Percentiles rank a stretch among this genome's conserved stretches.
Conservation (phyloP, 176 grass and related monocot genomes). For the Areca catechu region DNA sequence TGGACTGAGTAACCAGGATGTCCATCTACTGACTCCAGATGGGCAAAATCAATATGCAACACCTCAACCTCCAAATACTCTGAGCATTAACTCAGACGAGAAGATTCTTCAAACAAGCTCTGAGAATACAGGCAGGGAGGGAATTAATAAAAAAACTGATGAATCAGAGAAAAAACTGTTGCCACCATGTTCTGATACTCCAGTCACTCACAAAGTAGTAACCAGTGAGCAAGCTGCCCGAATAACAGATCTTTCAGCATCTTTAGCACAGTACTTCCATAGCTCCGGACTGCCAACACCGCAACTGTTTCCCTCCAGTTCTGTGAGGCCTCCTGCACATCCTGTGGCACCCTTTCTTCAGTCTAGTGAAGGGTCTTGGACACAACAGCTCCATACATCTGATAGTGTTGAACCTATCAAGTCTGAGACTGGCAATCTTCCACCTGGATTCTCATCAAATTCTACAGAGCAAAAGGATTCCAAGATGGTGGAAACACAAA, state of each 20-base stretch:
- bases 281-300: constrained; percentile 41
- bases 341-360: constrained; percentile 22
- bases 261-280: constrained; percentile 59
- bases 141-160: constrained; percentile 1
- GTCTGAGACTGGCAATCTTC: constrained; percentile 29
- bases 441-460: not conserved
- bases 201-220: constrained; percentile 37
- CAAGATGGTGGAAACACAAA: constrained; percentile 6
- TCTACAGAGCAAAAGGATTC: too few species aligned
- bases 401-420: constrained; percentile 17
- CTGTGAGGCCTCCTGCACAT: constrained; percentile 15
- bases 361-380: constrained; percentile 31
- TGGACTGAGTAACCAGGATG: constrained; percentile 26
- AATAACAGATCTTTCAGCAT: constrained; percentile 54
- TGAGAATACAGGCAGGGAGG: not conserved
- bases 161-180: constrained; percentile 8
- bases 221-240: constrained; percentile 49
- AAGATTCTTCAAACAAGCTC: too few species aligned
- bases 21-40: constrained; percentile 27
- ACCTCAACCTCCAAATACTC: constrained; percentile 24
- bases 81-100: constrained; percentile 33
- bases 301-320: constrained; percentile 26
- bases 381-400: constrained; percentile 31
- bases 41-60: constrained; percentile 29
- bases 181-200: constrained; percentile 14